Conservation (phyloP, 495 filamentous ascomycete genomes). For the Xylaria longipes region DNA sequence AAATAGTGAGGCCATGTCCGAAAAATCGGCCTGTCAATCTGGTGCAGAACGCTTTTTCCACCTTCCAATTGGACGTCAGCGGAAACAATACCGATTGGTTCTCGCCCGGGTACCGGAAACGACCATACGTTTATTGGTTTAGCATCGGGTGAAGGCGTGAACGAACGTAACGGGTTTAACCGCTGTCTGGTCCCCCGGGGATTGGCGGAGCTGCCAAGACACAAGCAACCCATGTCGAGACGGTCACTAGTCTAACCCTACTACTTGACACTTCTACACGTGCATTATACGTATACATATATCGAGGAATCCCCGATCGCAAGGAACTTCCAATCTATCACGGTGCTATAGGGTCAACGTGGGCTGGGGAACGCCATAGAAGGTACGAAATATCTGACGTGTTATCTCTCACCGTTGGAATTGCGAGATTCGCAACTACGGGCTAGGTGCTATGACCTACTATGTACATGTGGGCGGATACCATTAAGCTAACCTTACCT, state of each 20-base stretch:
- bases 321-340: neutral
- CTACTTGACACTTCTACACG: neutral
- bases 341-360: neutral
- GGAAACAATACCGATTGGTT: neutral
- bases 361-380: neutral
- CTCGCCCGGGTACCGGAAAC: neutral
- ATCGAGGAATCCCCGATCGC: neutral
- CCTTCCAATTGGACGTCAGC: neutral
- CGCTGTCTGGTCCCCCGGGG: conserved; percentile 11
- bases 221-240: neutral
- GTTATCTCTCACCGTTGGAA: neutral
- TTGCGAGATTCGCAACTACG: neutral
- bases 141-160: neutral
- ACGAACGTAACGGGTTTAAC: conserved; percentile 5
- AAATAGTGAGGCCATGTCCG: no score
- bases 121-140: neutral
- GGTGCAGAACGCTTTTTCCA: neutral
- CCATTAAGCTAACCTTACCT: neutral
- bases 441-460: neutral
- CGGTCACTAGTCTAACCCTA: neutral
- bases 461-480: neutral
- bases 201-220: neutral
- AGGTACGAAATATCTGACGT: neutral
- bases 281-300: neutral
- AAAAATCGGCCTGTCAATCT: no score